Evolutionary conservation across 768 basidiomycete genomes (phyloP).

Genomic region (Grammothele lineata): DNA sequence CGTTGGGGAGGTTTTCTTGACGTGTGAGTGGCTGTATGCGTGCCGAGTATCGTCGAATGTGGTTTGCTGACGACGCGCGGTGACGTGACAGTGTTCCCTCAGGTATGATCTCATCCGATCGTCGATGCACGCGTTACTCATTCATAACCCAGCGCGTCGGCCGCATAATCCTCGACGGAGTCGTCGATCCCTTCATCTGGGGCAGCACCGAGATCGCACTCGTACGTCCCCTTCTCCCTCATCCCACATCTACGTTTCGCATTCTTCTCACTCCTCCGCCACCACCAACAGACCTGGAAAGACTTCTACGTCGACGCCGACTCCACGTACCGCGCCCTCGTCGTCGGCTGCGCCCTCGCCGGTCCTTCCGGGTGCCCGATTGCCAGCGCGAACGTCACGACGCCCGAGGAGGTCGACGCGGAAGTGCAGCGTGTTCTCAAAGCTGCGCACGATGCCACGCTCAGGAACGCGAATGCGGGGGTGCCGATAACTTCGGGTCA

Average conservation of each 20-base stretch:
- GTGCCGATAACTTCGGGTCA: not conserved
- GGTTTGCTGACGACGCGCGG: not conserved
- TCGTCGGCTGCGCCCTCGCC: conserved; percentile 7
- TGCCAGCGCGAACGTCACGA: not conserved
- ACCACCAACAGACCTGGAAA: not conserved
- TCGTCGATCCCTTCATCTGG: not conserved
- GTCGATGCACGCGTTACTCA: not conserved
- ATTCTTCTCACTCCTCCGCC: too few relatives aligned
- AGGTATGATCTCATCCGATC: not conserved
- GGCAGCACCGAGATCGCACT: not conserved
- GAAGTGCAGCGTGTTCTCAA: not conserved
- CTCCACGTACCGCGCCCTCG: conserved; percentile 3
- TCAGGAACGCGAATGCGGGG: not conserved
- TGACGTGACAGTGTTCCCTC: conserved; percentile 3
- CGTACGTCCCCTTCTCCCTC: not conserved
- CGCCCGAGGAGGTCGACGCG: not conserved
- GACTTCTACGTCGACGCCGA: not conserved
- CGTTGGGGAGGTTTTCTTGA: not conserved
- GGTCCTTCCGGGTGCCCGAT: conserved; percentile 5
- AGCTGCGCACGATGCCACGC: not conserved
- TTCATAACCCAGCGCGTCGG: not conserved
- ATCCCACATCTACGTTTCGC: not conserved
- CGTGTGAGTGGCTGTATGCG: not conserved
- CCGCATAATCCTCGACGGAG: conserved; percentile 1
- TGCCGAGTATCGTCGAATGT: not conserved